Conservation (phyloP, 805 yeast genomes). For the Candida multigemmis region DNA sequence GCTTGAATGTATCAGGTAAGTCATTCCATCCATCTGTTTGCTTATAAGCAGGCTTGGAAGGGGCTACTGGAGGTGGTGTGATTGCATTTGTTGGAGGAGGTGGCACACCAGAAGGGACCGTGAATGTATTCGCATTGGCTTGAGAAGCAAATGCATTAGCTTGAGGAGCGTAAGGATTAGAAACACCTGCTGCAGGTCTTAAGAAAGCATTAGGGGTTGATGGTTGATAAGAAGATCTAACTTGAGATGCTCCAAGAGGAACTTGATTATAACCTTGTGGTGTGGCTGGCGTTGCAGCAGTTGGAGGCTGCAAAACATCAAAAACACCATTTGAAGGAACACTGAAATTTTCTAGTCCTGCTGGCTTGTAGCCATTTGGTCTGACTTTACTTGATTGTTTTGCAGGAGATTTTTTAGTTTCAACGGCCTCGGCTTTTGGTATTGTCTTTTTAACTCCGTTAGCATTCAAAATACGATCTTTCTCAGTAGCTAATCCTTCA, state of each 20-base stretch:
- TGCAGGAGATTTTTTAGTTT: constrained; percentile 4
- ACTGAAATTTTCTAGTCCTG: constrained; percentile 10
- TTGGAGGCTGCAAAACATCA: constrained; percentile 4
- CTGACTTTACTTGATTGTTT: constrained; percentile 3
- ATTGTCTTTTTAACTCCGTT: constrained; percentile 21
- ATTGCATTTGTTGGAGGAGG: constrained; percentile 4
- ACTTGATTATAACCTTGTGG: constrained; percentile 1
- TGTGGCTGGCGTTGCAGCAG: constrained; percentile 7
- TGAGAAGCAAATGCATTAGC: constrained; percentile 15
- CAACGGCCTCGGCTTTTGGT: constrained; percentile 2
- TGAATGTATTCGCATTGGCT: constrained; percentile 10
- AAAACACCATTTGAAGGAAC: constrained; percentile 4
- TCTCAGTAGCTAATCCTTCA: constrained; percentile 62
- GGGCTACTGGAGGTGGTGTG: constrained; percentile 12
- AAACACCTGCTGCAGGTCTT: constrained; percentile 11
- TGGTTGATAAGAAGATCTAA: not conserved
- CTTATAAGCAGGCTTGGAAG: constrained; percentile 20
- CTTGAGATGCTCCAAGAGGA: constrained; percentile 2
- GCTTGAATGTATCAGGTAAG: constrained; percentile 46
- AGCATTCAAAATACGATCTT: constrained; percentile 71
- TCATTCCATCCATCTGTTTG: constrained; percentile 67
- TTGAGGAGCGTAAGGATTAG: constrained; percentile 25
- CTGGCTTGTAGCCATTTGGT: too few relatives aligned
- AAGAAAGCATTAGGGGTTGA: constrained; percentile 4
- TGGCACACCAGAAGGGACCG: constrained; percentile 1